A percentile compares a stretch with the other conserved stretches of the same genome.
Conservation (phyloP, 352 stramenopile species). For the Thraustochytrium striatum region DNA sequence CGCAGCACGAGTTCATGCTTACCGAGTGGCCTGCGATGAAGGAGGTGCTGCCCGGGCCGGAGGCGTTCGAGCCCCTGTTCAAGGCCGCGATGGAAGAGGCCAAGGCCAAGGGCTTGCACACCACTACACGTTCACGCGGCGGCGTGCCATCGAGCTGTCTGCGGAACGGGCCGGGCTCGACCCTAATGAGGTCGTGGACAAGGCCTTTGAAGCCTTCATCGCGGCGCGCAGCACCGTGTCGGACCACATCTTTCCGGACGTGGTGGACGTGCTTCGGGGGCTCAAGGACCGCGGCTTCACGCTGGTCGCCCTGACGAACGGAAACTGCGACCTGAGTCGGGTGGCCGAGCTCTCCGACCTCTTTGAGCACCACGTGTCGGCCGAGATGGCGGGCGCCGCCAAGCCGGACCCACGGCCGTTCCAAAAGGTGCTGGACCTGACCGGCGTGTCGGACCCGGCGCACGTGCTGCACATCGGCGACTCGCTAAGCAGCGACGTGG, state of each 20-base stretch:
- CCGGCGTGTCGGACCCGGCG: conserved; percentile 13
- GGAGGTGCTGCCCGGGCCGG: not conserved
- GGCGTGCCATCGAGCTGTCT: not conserved
- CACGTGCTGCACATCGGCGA: conserved; percentile 43
- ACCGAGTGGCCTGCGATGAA: conserved; percentile 5
- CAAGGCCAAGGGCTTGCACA: not conserved
- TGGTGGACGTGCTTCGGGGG: not conserved
- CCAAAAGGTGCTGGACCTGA: conserved; percentile 37
- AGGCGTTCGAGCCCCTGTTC: conserved; percentile 23
- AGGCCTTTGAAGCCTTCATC: conserved; percentile 40
- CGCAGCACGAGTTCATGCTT: conserved; percentile 25
- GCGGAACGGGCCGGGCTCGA: conserved; percentile 12
- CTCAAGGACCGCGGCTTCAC: conserved; percentile 43
- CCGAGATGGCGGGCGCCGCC: not conserved
- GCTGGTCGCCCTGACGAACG: conserved; percentile 38
- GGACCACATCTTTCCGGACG: conserved; percentile 19
- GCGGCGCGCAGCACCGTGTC: not conserved
- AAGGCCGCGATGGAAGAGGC: not conserved
- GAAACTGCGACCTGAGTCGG: conserved; percentile 1
- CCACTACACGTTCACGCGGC: conserved; percentile 22
- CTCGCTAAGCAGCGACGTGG: conserved; percentile 7
- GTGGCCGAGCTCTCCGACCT: not conserved
- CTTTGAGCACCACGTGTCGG: conserved; percentile 34
- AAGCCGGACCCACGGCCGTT: conserved; percentile 42
- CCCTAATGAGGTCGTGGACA: conserved; percentile 14